Percentiles rank a stretch among this genome's conserved stretches.
Conservation (phyloP, 345 rosid species). For the Populus ilicifolia region DNA sequence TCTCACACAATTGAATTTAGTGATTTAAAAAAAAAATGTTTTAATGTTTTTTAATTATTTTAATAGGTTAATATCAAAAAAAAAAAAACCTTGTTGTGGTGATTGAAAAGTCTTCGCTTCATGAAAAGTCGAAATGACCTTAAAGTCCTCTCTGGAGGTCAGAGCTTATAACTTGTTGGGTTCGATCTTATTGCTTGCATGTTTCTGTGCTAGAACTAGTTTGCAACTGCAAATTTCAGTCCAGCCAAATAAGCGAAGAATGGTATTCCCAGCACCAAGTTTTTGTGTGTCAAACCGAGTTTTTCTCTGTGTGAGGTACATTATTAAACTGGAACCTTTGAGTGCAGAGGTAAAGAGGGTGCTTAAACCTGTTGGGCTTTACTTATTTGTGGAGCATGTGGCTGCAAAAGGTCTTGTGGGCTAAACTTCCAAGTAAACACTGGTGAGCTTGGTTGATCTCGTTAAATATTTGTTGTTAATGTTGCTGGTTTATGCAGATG, state of each 20-base stretch:
- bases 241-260: no score
- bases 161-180: not conserved
- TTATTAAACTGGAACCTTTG: not conserved
- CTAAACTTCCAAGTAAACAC: not conserved
- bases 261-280: not conserved
- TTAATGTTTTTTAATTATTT: no score
- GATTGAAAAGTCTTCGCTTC: not conserved
- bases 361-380: conserved; percentile 74
- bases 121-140: not conserved
- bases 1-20: no score
- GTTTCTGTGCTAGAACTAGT: not conserved
- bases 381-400: conserved; percentile 79
- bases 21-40: no score
- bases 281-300: not conserved
- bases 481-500: conserved; percentile 42
- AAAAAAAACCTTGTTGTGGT: no score
- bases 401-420: conserved; percentile 63
- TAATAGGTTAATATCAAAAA: no score
- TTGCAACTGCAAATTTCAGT: not conserved
- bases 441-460: not conserved
- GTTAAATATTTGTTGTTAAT: not conserved
- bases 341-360: conserved; percentile 67
- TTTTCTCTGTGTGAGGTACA: not conserved
- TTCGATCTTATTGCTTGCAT: not conserved
- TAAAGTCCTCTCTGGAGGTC: not conserved